A percentile compares a stretch with the other conserved stretches of the same genome.
These are phyloP conservation scores for Aspergillus felis DNA, from an alignment of 2,329 filamentous ascomycete species.

Conservation along the genomic window DNA sequence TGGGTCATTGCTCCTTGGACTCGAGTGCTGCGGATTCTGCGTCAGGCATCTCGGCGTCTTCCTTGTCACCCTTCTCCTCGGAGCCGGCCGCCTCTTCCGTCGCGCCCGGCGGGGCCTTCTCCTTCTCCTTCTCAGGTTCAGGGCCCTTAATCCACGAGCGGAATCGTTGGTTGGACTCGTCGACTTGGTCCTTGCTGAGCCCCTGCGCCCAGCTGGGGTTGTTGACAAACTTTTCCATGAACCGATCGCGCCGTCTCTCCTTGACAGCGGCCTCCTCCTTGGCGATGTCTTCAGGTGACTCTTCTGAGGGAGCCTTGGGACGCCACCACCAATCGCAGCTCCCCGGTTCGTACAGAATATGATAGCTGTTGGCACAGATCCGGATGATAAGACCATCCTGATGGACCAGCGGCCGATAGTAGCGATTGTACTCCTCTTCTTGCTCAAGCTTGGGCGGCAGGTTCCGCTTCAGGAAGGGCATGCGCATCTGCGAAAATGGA, in stretches of 20 bases:
- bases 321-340: conserved; percentile 70
- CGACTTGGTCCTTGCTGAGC: conserved; percentile 48
- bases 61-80: conserved; percentile 16
- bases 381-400: conserved; percentile 67
- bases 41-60: conserved; percentile 36
- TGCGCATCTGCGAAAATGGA: conserved; percentile 59
- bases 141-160: conserved; percentile 43
- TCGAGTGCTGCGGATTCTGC: conserved; percentile 23
- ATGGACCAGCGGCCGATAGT: conserved; percentile 52
- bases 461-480: conserved; percentile 68
- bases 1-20: conserved; percentile 16
- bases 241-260: conserved; percentile 45
- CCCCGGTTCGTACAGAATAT: conserved; percentile 70
- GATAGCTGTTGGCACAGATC: conserved; percentile 73
- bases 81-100: conserved; percentile 9
- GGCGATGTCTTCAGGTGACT: conserved; percentile 30
- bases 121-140: conserved; percentile 6
- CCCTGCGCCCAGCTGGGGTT: conserved; percentile 51
- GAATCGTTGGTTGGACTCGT: conserved; percentile 45
- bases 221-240: conserved; percentile 51
- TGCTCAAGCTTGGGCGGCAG: conserved; percentile 60
- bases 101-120: conserved; percentile 6
- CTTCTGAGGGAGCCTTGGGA: conserved; percentile 24
- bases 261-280: conserved; percentile 34
- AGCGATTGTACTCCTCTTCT: conserved; percentile 59